Base-by-base conservation (phyloP, 2,329 filamentous ascomycete genomes). In the Pyrenophora tritici-repentis region DNA sequence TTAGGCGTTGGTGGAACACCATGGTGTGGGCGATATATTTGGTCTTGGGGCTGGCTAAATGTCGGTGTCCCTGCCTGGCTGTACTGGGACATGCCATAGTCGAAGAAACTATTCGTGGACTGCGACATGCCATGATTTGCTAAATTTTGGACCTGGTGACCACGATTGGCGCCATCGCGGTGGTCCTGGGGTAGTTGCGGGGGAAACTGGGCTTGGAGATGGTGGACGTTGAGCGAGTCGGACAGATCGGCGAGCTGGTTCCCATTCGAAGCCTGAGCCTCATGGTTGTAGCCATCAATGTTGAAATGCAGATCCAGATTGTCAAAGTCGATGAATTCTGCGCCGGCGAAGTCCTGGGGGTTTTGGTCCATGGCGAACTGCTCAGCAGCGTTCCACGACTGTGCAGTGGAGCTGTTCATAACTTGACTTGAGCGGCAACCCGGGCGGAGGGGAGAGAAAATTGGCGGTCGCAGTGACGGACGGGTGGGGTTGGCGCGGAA, bases 1-100 rank as follows among this genome's bases (percentile, higher is more conserved):
- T 89, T 90, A 0, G 90, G 90, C 12, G 90, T 94, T 2, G 89
- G 89, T 5, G 90, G 90, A 6, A 91, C 83, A 44, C 88, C 85
- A 52, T 81, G 79, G 56, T 80, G 81, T 52, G 83, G 79, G 43
- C 73, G 81, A 47, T 74, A 80, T 60, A 58, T 58, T 3, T 69
- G 68, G 17, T 76, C 75, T 39, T 76, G 75, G 31, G 79, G 78
- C 36, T 68, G 69, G 24, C 71, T 65, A 59, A 73, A 76, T 32
- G 66, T 63, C 9, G 64, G 59, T 17, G 75, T 73, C 37, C 71
- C 70, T 18, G 74, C 68, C 55, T 72, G 67, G 53, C 47, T 57
- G 58, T 66, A 70, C 22, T 57, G 61, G 8, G 62, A 55, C 59
- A 71, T 65, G 61, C 46, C 56, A 54, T 72, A 74, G 49, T 73